Conservation (phyloP, 2,329 filamentous ascomycete genomes). For the Pseudopyrenochaeta lycopersici region DNA sequence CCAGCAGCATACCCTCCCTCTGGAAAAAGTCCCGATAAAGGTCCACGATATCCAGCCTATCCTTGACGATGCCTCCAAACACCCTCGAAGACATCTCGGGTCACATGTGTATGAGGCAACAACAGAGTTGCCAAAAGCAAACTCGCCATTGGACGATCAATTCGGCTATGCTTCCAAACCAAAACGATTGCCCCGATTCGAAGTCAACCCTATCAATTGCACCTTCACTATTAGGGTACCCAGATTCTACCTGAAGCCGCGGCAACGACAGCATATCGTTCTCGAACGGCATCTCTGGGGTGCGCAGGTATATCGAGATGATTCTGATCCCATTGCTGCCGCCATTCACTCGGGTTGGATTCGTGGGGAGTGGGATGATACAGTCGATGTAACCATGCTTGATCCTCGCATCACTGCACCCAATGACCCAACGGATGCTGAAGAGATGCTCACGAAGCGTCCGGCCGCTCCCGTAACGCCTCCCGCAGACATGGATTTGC, state of each 20-base stretch:
- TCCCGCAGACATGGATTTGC: constrained; percentile 77
- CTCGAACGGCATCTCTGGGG: constrained; percentile 85
- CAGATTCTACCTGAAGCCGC: constrained; percentile 74
- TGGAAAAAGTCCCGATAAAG: constrained; percentile 69
- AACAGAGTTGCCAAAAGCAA: constrained; percentile 60
- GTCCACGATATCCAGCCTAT: constrained; percentile 66
- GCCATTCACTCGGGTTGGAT: constrained; percentile 96
- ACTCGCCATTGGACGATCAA: constrained; percentile 58
- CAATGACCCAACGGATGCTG: constrained; percentile 53
- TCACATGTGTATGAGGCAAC: constrained; percentile 81
- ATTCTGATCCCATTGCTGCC: constrained; percentile 91
- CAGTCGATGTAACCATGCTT: constrained; percentile 75
- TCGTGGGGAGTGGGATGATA: constrained; percentile 83
- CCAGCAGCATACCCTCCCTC: constrained; percentile 32
- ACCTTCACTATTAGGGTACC: constrained; percentile 90
- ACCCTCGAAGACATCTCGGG: constrained; percentile 82
- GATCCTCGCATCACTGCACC: constrained; percentile 61
- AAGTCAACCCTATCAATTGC: constrained; percentile 80
- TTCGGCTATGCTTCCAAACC: constrained; percentile 69
- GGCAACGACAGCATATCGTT: constrained; percentile 84
- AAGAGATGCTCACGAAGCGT: constrained; percentile 52
- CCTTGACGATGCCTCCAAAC: constrained; percentile 73
- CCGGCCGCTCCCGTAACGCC: constrained; percentile 66
- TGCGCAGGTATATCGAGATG: constrained; percentile 93
- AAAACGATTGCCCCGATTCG: constrained; percentile 77